A percentile compares a stretch with the other conserved stretches of the same genome.
These are phyloP conservation scores for Coniferiporia weirii DNA, from an alignment of 1,284 basidiomycete genomes.

Conservation along the genomic window DNA sequence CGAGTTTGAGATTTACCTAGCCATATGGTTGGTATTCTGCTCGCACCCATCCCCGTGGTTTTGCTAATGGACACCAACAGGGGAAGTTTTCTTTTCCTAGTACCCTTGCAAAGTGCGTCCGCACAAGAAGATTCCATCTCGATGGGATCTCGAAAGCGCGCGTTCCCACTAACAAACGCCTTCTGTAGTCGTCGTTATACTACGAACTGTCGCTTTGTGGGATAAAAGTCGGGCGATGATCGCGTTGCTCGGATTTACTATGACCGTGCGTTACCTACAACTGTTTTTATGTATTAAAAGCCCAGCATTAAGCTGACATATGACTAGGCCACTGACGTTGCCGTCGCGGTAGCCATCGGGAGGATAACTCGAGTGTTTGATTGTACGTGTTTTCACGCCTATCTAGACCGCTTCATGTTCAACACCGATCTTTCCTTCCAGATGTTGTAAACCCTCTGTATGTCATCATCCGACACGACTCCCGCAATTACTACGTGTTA, in stretches of 20 bases:
- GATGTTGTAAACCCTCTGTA: neutral
- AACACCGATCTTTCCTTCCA: neutral
- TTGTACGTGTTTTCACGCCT: neutral
- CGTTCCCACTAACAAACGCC: neutral
- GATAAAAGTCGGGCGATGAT: conserved; percentile 8
- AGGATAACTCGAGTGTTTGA: neutral
- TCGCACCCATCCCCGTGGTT: neutral
- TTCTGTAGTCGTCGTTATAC: conserved; percentile 11
- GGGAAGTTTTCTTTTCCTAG: conserved; percentile 9
- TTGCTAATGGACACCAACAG: neutral
- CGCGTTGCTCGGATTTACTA: neutral
- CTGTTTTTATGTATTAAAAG: neutral
- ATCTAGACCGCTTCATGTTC: neutral
- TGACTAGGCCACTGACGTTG: too few relatives aligned
- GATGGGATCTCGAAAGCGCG: neutral
- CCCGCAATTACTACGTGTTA: neutral
- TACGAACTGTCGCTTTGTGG: conserved; percentile 15
- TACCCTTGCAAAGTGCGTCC: conserved; percentile 13
- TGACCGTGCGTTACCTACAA: neutral
- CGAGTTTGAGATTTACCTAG: conserved; percentile 8
- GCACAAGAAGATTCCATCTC: neutral
- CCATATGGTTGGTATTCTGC: conserved; percentile 5
- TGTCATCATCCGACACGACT: neutral
- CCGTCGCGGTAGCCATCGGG: neutral
- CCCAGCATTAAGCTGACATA: neutral